Evolutionary conservation across 2,329 filamentous ascomycete genomes (phyloP).

Genomic region (Blastomyces percursus): DNA sequence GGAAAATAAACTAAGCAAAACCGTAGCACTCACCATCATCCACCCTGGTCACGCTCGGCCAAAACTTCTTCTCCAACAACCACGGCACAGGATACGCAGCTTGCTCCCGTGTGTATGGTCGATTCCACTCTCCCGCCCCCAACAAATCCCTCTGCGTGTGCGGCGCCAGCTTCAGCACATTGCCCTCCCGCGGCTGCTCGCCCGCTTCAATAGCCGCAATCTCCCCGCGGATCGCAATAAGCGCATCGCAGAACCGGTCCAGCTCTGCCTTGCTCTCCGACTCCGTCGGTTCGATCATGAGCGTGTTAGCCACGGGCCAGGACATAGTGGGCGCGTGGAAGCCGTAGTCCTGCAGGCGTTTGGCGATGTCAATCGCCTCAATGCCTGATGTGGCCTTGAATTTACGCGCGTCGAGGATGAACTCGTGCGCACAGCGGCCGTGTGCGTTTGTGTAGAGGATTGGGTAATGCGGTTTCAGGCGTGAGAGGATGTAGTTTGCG

Average conservation of each 20-base stretch:
- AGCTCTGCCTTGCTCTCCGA: slow-evolving; percentile 86
- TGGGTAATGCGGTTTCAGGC: slow-evolving; percentile 72
- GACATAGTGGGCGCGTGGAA: slow-evolving; percentile 98
- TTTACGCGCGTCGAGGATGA: slow-evolving; percentile 78
- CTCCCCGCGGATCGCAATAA: slow-evolving; percentile 76
- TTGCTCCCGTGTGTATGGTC: slow-evolving; percentile 68
- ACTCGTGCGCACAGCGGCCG: slow-evolving; percentile 88
- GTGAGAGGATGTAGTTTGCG: slow-evolving; percentile 90
- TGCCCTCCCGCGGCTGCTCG: slow-evolving; percentile 59
- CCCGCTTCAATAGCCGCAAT: slow-evolving; percentile 77
- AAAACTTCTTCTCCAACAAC: slow-evolving; percentile 93
- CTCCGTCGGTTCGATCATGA: slow-evolving; percentile 98
- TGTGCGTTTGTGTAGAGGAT: slow-evolving; percentile 90
- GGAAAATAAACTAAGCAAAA: slow-evolving; percentile 10
- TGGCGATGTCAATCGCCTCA: slow-evolving; percentile 90
- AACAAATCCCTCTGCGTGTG: slow-evolving; percentile 77
- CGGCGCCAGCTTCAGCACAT: slow-evolving; percentile 80
- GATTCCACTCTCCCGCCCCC: slow-evolving; percentile 62
- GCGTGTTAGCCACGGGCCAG: slow-evolving; percentile 86
- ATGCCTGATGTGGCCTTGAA: slow-evolving; percentile 76
- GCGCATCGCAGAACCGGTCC: slow-evolving; percentile 81
- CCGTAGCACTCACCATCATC: slow-evolving; percentile 65
- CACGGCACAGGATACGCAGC: slow-evolving; percentile 79
- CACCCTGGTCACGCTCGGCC: slow-evolving; percentile 75
- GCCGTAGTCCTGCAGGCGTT: slow-evolving; percentile 91